Evolutionary conservation across 208 protist genomes (phyloP).

Genomic region (Trypanosoma brucei): DNA sequence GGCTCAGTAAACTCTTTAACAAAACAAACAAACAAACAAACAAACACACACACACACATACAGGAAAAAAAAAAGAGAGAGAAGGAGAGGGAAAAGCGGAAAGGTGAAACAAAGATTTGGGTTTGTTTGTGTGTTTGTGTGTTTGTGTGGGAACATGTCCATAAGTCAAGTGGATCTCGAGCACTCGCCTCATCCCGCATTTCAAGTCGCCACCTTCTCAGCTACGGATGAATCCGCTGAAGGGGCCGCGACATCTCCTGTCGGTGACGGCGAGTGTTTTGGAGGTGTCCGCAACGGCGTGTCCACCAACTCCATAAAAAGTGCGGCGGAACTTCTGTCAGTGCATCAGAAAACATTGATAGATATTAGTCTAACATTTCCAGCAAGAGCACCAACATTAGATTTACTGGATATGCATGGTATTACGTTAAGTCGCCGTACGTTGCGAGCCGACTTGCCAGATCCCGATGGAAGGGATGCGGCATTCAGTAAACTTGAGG

Average conservation of each 20-base stretch:
- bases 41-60: too few relatives aligned
- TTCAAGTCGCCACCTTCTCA: constrained; percentile 45
- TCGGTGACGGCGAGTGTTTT: neutral
- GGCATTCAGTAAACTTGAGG: neutral
- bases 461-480: neutral
- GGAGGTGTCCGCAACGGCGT: neutral
- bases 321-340: constrained; percentile 48
- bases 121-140: too few relatives aligned
- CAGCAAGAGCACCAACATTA: neutral
- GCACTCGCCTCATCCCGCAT: constrained; percentile 18
- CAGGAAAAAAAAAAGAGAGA: too few relatives aligned
- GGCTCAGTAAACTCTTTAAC: too few relatives aligned
- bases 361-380: constrained; percentile 6
- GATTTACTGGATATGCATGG: constrained; percentile 41
- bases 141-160: neutral
- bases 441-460: too few relatives aligned
- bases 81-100: too few relatives aligned
- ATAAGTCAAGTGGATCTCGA: constrained; percentile 14
- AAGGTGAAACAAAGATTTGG: too few relatives aligned
- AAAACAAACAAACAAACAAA: too few relatives aligned
- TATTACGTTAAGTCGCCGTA: constrained; percentile 66
- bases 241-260: constrained; percentile 33
- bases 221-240: constrained; percentile 5
- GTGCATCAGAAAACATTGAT: constrained; percentile 53
- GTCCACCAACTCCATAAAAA: constrained; percentile 63